phyloP scores from a whole-genome alignment of 2,329 filamentous ascomycete genomes.

The Dothidotthia symphoricarpi region DNA sequence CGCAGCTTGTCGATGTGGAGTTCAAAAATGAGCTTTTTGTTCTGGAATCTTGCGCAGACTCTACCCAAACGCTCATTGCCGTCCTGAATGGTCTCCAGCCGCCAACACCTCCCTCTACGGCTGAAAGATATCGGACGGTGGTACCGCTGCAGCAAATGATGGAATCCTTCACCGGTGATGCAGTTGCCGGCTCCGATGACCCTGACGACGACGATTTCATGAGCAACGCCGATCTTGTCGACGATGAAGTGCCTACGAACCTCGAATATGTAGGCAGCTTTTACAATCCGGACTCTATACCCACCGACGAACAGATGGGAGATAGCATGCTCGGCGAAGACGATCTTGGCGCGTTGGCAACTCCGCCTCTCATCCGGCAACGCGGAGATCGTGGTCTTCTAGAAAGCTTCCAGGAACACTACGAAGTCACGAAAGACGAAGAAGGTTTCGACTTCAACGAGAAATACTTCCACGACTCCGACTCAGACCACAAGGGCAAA shows the following conservation, averaged over 20 bases:
- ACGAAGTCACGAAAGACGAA: constrained; percentile 56
- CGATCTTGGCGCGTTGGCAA: constrained; percentile 37
- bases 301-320: constrained; percentile 44
- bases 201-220: constrained; percentile 50
- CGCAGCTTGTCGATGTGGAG: constrained; percentile 73
- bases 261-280: constrained; percentile 56
- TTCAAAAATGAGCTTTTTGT: constrained; percentile 83
- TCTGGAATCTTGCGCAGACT: constrained; percentile 93
- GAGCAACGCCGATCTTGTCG: constrained; percentile 40
- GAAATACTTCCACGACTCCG: constrained; percentile 67
- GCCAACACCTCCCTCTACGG: constrained; percentile 76
- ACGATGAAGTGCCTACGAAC: constrained; percentile 44
- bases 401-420: constrained; percentile 55
- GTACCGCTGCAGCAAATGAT: constrained; percentile 86
- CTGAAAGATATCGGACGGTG: constrained; percentile 82
- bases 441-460: constrained; percentile 71
- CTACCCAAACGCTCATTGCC: constrained; percentile 84
- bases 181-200: constrained; percentile 63
- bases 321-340: constrained; percentile 45
- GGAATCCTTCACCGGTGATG: constrained; percentile 84
- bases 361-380: constrained; percentile 30
- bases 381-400: constrained; percentile 43
- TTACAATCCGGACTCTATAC: constrained; percentile 47
- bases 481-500: constrained; percentile 60
- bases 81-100: constrained; percentile 78